A percentile compares a stretch with the other conserved stretches of the same genome.
Evolutionary conservation across 306 rosid species (phyloP).

Genomic region (Dryas alaskensis): DNA sequence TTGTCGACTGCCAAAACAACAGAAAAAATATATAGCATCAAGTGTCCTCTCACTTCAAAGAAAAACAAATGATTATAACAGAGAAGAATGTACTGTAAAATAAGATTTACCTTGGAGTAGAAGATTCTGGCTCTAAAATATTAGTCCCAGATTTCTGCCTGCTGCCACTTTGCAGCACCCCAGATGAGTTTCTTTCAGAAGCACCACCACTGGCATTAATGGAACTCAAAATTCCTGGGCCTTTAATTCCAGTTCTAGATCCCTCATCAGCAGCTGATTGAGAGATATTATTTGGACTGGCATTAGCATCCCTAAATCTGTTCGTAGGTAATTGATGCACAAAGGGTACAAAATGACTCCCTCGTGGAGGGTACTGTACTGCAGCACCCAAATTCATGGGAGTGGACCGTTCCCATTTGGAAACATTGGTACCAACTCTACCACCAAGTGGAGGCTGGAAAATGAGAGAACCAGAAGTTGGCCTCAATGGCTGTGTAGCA

Average conservation of each 20-base stretch:
- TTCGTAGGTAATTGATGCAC: conserved; percentile 63
- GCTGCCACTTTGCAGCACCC: conserved; percentile 51
- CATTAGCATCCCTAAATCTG: conserved; percentile 64
- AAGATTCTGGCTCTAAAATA: conserved; percentile 57
- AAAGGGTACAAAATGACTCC: conserved; percentile 52
- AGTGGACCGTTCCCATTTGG: conserved; percentile 64
- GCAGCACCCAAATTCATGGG: conserved; percentile 64
- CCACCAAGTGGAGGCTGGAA: conserved; percentile 65
- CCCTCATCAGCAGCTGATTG: conserved; percentile 97
- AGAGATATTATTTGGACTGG: conserved; percentile 71
- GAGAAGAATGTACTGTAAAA: conserved; percentile 13
- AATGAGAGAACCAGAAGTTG: conserved; percentile 53
- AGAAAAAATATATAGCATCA: conserved; percentile 33
- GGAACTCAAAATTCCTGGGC: conserved; percentile 75
- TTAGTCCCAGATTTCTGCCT: conserved; percentile 55
- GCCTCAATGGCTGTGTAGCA: conserved; percentile 63
- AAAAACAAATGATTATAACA: background rate
- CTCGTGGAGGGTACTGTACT: conserved; percentile 60
- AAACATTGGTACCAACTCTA: conserved; percentile 43
- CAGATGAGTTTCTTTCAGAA: conserved; percentile 61
- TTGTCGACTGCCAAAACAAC: conserved; percentile 55
- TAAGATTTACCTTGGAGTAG: conserved; percentile 49
- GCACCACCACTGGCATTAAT: conserved; percentile 43
- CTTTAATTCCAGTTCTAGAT: conserved; percentile 93
- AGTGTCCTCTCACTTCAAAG: conserved; percentile 11